These are phyloP conservation scores for Colletotrichum siamense DNA, from an alignment of 2,329 filamentous ascomycete genomes.

Conservation along the genomic window DNA sequence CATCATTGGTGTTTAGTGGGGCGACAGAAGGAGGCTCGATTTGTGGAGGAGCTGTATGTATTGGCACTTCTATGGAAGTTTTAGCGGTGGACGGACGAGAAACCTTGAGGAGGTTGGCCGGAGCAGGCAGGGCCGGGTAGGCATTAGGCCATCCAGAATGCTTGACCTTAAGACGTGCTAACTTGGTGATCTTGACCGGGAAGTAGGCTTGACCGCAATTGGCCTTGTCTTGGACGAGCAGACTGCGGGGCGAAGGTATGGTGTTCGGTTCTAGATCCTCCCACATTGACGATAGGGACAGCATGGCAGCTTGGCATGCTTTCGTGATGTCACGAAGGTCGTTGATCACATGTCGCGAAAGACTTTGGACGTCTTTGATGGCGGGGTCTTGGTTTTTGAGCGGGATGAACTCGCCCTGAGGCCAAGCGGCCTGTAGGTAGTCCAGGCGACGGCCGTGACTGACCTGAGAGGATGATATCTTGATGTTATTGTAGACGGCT, in stretches of 20 bases:
- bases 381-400: background rate
- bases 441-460: background rate
- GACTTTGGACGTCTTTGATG: background rate
- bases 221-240: no score
- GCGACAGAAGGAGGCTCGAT: fast-evolving
- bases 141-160: background rate
- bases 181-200: background rate
- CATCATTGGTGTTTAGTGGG: fast-evolving
- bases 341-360: background rate
- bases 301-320: background rate
- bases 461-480: background rate
- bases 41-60: background rate
- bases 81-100: background rate
- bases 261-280: no score
- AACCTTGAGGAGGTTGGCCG: fast-evolving
- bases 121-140: background rate
- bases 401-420: background rate
- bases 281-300: background rate
- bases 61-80: fast-evolving
- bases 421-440: background rate
- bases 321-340: background rate
- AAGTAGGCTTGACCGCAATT: no score
- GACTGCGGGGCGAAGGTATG: no score
- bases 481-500: background rate
- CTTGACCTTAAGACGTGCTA: background rate